Base-by-base conservation (phyloP, 805 yeast genomes). In the Monosporozyma solicola region DNA sequence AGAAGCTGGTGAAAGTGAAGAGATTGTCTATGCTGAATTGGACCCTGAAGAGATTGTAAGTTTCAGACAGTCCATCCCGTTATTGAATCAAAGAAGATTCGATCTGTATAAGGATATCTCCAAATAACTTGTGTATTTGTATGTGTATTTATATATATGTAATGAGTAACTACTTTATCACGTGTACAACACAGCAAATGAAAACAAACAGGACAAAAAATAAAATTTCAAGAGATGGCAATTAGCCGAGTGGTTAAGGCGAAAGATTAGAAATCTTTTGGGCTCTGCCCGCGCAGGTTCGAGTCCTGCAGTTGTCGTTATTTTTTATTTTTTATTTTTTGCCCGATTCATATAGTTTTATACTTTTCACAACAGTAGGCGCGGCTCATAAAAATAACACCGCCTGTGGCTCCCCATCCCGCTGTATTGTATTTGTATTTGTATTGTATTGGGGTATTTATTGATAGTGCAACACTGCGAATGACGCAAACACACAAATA, bases 1-100 rank as follows among this genome's bases (percentile, higher is more conserved):
- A 6, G 91, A 87, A 64, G 91, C 94, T 1, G 92, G 85, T 10
- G 89, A 84, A 58, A 83, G 76, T 15, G 95, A 88, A 68, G 87
- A 80, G 59, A 83, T 86, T 56, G 76, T 87, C 5, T 84, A 80
- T 62, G 89, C 90, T 4, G 87, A 82, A 58, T 72, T 89, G 54
- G 85, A 85, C 53, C 86, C 87, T 3, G 80, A 73, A 13, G 67
- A 72, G 15, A 73, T 88, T 52, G 76, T 74, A 2, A 71, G 73
- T 27, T 81, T 82, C 33, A 80, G 96, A 63, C 68, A 70, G 20
- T 80, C 82, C 7, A 84, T 87, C 55, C 95, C 95, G 5, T 80
- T 87, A 20, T 75, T 80, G 24, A 63, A 68, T 25, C 95, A 87
- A 69, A 75, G 94, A 61, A 74, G 95, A 62, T 85, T 81, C 60